Evolutionary conservation across 1,139 yeast genomes (phyloP).

Genomic region (Geotrichum bryndzae): DNA sequence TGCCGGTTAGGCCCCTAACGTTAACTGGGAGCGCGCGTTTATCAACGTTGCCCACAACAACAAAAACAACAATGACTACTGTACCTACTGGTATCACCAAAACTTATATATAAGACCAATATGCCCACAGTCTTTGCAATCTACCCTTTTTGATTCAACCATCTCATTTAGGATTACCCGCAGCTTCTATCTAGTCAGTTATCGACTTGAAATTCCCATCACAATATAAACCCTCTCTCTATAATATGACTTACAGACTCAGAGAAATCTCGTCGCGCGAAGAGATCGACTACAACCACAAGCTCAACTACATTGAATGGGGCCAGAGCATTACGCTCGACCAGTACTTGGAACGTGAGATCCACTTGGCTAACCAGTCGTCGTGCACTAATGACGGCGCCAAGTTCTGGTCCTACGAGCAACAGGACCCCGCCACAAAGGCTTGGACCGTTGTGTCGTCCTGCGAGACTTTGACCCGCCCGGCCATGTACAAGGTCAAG

Average conservation of each 20-base stretch:
- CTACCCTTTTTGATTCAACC: too few relatives aligned
- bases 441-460: slow-evolving; percentile 11
- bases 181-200: neutral
- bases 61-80: neutral
- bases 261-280: slow-evolving; percentile 36
- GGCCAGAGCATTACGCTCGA: slow-evolving; percentile 29
- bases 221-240: neutral
- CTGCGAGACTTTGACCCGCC: slow-evolving; percentile 29
- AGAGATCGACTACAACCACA: slow-evolving; percentile 44
- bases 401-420: slow-evolving; percentile 30
- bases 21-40: slow-evolving; percentile 5
- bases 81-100: neutral
- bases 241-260: slow-evolving; percentile 9
- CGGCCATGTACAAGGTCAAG: slow-evolving; percentile 34
- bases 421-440: slow-evolving; percentile 10
- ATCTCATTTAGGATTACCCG: neutral
- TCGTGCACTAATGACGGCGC: slow-evolving; percentile 21
- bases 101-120: neutral
- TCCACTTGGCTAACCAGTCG: slow-evolving; percentile 21
- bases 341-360: slow-evolving; percentile 31
- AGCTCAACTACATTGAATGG: slow-evolving; percentile 51
- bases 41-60: neutral
- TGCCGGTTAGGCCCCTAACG: slow-evolving; percentile 8
- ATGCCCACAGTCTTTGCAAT: too few relatives aligned
- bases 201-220: too few relatives aligned